Evolutionary conservation across 23 red algal species (phyloP), one percentile per base, ranked within the genome.

Genomic region (Gracilaria gracilis): DNA sequence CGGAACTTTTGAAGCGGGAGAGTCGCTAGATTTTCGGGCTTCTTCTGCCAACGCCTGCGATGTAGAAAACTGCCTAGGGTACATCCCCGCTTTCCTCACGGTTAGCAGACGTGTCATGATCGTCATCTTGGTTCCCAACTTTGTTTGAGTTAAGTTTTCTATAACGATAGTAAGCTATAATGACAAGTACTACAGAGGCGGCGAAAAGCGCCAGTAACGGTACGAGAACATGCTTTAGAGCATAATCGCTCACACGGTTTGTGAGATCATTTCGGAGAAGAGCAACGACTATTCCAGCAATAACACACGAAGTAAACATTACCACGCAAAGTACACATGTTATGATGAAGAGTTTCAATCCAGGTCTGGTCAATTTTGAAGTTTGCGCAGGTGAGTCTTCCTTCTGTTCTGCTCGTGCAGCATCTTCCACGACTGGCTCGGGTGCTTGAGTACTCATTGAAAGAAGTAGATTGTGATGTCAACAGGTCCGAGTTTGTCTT

Each of bases 211-310:
- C 72, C 42, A 51, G 23, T 23, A 77, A 51, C 15, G 72, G 72
- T 11, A 77, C 23, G 72, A 77, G 46, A 46, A 77, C 72, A 31
- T 77, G 72, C 42, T 50, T 77, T 0, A 77, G 42, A 15, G 72
- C 72, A 31, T 77, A 77, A 51, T 77, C 72, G 20, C 72, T 77
- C n/a, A 51, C 72, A 31, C 7, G 4, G 42, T 77, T 77, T 1
- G 72, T 77, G 34, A 77, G 72, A 25, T 77, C 46, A 20, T 77
- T 77, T 34, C 72, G 40, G 0, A 77, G 46, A 29, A 77, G 72
- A 25, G 72, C 72, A 50, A 77, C 72, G 21, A 77, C 72, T 9
- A 77, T 51, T 77, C 72, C 72, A 50, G 72, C 46, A 14, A 77
- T 77, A 1, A 77, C 50, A 35, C 72, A 77, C 4, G 72, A 77